Evolutionary conservation across 768 basidiomycete species (phyloP), one percentile per base, ranked within the genome.

Genomic region (Mycena epipterygia): DNA sequence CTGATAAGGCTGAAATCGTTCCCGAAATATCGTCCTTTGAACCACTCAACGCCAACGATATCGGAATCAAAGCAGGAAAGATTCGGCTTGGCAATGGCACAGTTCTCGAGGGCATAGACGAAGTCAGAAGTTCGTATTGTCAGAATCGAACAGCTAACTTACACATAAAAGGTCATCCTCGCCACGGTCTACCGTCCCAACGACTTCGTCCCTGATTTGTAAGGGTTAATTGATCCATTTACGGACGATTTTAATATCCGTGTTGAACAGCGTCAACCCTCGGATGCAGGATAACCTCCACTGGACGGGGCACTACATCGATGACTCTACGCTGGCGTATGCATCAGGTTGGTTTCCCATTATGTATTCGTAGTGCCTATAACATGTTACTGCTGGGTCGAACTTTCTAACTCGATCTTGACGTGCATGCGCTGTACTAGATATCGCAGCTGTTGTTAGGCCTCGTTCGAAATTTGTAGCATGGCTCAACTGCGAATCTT

Each of bases 291-390:
- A 56, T 29, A 74, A 74, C 30, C 62, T 76, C n/a, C 67, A 76
- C 41, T 76, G 75, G 75, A 74, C 73, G 52, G 75, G 75, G 2
- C 75, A 78, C 64, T 82, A 81, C 70, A 80, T 82, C 25, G 75
- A 76, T 3, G 81, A 82, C 48, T 80, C 81, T 1, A 80, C 81
- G 7, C 68, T 82, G 16, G 76, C 79, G 3, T 80, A 81, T 61
- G 52, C 52, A 14, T 27, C 35, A 17, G 35, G 70, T 71, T 14
- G 14, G 44, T 7, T 46, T 7, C 44, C 44, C 44, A 9, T 14
- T 33, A 65, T 42, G 52, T 74, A 77, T 44, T 52, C 73, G 37
- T 39, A 39, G 37, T 17, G 9, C 27, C 52, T 77, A 8, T 70
- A 77, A 29, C 61, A 74, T 42, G 77, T 75, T 9, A 8, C 37